Percentiles rank a stretch among this genome's conserved stretches.
Conservation (phyloP, 1,284 basidiomycete species). For the Sporisorium graminicola region DNA sequence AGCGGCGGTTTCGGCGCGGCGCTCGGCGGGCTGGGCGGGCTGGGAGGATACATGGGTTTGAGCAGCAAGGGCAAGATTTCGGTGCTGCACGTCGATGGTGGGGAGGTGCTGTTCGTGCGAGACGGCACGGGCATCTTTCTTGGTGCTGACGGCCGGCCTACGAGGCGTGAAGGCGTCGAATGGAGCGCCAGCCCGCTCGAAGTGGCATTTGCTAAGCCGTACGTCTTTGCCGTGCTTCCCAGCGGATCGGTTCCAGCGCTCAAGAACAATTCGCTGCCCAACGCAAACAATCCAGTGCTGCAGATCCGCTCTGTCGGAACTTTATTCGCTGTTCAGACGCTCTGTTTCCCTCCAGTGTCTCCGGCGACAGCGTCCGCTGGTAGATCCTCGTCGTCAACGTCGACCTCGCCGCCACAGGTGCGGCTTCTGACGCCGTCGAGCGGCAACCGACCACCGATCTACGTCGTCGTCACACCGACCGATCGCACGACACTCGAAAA, state of each 20-base stretch:
- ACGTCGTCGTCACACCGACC: conserved; percentile 46
- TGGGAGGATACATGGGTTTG: conserved; percentile 89
- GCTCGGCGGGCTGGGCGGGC: conserved; percentile 74
- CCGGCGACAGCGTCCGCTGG: not conserved
- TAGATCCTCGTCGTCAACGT: conserved; percentile 1
- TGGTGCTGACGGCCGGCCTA: conserved; percentile 78
- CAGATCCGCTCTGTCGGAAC: conserved; percentile 59
- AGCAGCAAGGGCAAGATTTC: conserved; percentile 78
- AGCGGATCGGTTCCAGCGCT: conserved; percentile 47
- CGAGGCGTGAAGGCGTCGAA: conserved; percentile 76
- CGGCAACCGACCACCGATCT: conserved; percentile 45
- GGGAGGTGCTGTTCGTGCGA: conserved; percentile 48
- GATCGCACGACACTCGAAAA: conserved; percentile 48
- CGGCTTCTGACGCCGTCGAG: conserved; percentile 50
- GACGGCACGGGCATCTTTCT: conserved; percentile 75
- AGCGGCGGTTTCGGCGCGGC: conserved; percentile 36
- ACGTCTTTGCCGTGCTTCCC: conserved; percentile 76
- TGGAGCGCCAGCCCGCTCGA: conserved; percentile 88
- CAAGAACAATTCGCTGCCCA: conserved; percentile 39
- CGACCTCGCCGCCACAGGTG: conserved; percentile 36
- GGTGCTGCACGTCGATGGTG: conserved; percentile 76
- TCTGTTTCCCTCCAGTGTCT: conserved; percentile 51
- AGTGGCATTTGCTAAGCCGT: conserved; percentile 84
- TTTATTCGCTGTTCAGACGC: conserved; percentile 56
- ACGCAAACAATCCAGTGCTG: conserved; percentile 46